Conservation (phyloP, 169 alveolate species). For the Eimeria acervulina region DNA sequence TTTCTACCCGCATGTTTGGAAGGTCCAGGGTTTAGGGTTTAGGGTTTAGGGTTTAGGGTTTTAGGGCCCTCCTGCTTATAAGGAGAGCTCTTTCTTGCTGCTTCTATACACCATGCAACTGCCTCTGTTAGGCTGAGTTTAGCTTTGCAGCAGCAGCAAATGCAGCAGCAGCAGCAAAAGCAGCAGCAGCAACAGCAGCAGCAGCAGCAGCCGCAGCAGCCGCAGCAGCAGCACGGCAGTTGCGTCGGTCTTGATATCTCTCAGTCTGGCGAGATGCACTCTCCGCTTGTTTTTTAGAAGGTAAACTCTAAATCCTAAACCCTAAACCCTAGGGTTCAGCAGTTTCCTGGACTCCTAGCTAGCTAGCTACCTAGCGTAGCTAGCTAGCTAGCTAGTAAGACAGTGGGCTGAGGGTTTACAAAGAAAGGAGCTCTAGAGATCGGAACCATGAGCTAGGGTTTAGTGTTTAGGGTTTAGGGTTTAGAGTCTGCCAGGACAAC, state of each 20-base stretch:
- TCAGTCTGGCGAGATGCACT: too few species aligned
- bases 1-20: background rate
- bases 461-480: background rate
- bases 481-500: background rate
- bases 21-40: background rate
- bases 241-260: too few species aligned
- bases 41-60: conserved; percentile 50
- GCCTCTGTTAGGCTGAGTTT: background rate
- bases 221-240: background rate
- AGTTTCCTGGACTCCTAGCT: too few species aligned
- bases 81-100: background rate
- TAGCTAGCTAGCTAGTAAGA: too few species aligned
- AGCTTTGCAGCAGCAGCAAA: background rate
- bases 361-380: too few species aligned
- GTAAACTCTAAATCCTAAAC: too few species aligned
- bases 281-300: too few species aligned
- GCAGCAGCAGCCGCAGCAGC: background rate
- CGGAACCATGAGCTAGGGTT: too few species aligned
- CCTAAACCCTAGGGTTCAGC: too few species aligned
- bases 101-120: background rate
- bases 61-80: background rate
- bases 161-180: background rate
- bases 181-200: background rate
- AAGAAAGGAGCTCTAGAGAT: too few species aligned
- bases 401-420: too few species aligned